phyloP scores from a whole-genome alignment of 257 asterid genomes.

The Solanum bulbocastanum region DNA sequence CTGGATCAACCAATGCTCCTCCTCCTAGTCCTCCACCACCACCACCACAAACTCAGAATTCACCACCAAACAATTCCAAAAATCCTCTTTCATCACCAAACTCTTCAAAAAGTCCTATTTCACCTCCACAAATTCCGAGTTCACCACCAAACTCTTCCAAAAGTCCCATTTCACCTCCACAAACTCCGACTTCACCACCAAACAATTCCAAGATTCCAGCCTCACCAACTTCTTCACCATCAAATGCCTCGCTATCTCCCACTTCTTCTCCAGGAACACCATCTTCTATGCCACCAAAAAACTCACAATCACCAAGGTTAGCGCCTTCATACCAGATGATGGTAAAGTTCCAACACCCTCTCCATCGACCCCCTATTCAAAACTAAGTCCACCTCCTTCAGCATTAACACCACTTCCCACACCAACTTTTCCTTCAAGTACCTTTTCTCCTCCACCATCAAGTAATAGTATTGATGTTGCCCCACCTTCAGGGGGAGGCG shows the following conservation, averaged over 20 bases:
- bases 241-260: background rate
- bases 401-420: background rate
- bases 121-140: background rate
- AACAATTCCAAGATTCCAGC: background rate
- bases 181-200: background rate
- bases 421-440: background rate
- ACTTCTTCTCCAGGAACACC: background rate
- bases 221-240: background rate
- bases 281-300: background rate
- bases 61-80: background rate
- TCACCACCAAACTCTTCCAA: background rate
- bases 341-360: background rate
- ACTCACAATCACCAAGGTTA: background rate
- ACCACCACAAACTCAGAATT: background rate
- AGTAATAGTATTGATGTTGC: background rate
- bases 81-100: background rate
- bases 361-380: background rate
- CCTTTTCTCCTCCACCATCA: background rate
- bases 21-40: background rate
- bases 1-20: background rate
- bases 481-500: background rate
- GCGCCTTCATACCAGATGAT: background rate
- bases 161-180: background rate
- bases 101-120: background rate
- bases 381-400: background rate